A percentile compares a stretch with the other conserved stretches of the same genome.
Evolutionary conservation across 2,329 filamentous ascomycete species (phyloP).

Genomic region (Trichoderma sp.): DNA sequence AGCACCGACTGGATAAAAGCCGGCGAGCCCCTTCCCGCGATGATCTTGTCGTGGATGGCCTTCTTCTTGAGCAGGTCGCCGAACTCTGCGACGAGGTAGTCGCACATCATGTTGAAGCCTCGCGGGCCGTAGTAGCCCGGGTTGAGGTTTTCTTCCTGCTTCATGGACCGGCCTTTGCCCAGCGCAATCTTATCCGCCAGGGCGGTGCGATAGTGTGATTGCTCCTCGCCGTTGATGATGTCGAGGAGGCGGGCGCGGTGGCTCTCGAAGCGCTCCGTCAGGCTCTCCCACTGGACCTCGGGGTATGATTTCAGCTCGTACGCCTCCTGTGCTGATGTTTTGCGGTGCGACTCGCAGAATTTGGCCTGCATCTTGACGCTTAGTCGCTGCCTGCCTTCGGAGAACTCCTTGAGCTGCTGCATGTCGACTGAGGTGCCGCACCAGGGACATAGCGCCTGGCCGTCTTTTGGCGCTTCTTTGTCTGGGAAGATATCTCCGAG

Average conservation of each 20-base stretch:
- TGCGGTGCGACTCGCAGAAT: constrained; percentile 67
- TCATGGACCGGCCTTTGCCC: constrained; percentile 61
- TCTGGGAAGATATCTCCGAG: constrained; percentile 1
- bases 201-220: constrained; percentile 62
- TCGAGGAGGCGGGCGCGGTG: constrained; percentile 58
- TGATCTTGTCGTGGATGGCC: constrained; percentile 63
- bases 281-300: constrained; percentile 64
- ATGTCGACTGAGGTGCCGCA: constrained; percentile 63
- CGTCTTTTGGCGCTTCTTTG: constrained; percentile 6
- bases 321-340: constrained; percentile 50
- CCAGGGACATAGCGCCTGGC: constrained; percentile 63
- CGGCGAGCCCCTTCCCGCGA: constrained; percentile 66
- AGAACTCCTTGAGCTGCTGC: constrained; percentile 55
- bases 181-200: constrained; percentile 57
- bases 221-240: constrained; percentile 58
- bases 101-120: constrained; percentile 71
- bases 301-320: constrained; percentile 65
- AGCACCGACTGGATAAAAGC: constrained; percentile 73
- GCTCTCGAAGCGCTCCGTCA: constrained; percentile 59
- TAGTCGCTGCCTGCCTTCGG: constrained; percentile 47
- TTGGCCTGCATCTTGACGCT: constrained; percentile 59
- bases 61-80: constrained; percentile 61
- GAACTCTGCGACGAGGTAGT: constrained; percentile 64
- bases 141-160: constrained; percentile 60
- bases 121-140: constrained; percentile 84